phyloP scores from a whole-genome alignment of 371 early-diverging fungal species.

The Syncephalis plumigaleata region DNA sequence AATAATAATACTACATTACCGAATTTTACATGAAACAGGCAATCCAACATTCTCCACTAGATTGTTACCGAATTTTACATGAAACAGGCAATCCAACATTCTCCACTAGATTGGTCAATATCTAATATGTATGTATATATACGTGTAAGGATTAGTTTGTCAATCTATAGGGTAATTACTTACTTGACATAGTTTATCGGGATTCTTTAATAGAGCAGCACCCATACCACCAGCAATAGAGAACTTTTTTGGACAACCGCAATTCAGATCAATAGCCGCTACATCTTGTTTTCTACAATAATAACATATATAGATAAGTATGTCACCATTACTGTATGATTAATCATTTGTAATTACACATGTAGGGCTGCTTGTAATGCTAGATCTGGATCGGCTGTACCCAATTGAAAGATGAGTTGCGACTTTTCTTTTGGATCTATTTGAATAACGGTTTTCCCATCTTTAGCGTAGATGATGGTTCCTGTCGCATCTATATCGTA shows the following conservation, averaged over 20 bases:
- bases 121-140: conserved; percentile 21
- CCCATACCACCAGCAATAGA: conserved; percentile 93
- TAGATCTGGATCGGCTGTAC: conserved; percentile 66
- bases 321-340: not conserved
- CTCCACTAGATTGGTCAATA: conserved; percentile 56
- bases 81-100: no score
- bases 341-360: conserved; percentile 27
- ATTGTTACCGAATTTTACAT: no score
- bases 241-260: conserved; percentile 93
- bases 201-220: conserved; percentile 71
- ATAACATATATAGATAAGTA: not conserved
- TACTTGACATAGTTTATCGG: conserved; percentile 53
- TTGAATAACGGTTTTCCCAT: conserved; percentile 30
- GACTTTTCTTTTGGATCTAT: conserved; percentile 47
- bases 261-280: conserved; percentile 83
- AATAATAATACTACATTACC: conserved; percentile 8
- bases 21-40: conserved; percentile 68
- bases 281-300: conserved; percentile 37
- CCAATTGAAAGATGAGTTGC: conserved; percentile 55
- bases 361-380: conserved; percentile 75
- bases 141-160: no score
- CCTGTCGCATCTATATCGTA: conserved; percentile 31
- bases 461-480: conserved; percentile 43
- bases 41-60: conserved; percentile 45
- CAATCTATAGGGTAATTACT: not conserved